Conservation (phyloP, 75 land plant genomes). For the Azolla pinnata region DNA sequence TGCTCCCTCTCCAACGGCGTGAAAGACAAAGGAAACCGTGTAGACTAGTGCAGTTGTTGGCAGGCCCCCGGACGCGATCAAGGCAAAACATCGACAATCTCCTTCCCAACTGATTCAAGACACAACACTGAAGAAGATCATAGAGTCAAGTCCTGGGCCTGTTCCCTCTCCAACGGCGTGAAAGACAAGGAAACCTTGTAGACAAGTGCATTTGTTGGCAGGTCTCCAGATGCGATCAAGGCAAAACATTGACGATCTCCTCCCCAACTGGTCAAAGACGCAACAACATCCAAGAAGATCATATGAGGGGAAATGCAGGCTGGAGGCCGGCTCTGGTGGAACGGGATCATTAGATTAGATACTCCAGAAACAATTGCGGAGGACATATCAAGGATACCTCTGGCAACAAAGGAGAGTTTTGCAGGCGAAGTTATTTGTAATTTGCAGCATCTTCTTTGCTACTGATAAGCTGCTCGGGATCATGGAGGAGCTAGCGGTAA, state of each 20-base stretch:
- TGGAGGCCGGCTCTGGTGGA: neutral
- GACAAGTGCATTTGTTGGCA: no score
- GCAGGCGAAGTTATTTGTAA: constrained; percentile 14
- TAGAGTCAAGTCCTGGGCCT: constrained; percentile 8
- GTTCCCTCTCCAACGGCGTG: constrained; percentile 33
- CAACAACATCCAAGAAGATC: neutral
- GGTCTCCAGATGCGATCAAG: no score
- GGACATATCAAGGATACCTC: neutral
- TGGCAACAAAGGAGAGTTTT: neutral
- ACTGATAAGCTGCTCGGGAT: constrained; percentile 1
- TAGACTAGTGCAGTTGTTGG: constrained; percentile 27
- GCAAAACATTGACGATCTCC: constrained; percentile 38
- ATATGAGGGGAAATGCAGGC: neutral
- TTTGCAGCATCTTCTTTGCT: constrained; percentile 1
- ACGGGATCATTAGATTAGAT: neutral
- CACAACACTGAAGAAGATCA: neutral
- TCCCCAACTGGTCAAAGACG: neutral
- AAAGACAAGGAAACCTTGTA: constrained; percentile 33
- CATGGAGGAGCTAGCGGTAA: neutral
- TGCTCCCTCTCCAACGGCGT: constrained; percentile 39
- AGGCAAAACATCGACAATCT: constrained; percentile 48
- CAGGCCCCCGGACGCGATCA: constrained; percentile 29
- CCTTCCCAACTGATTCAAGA: constrained; percentile 32
- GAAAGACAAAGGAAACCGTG: constrained; percentile 22
- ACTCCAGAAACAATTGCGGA: neutral